These are phyloP conservation scores for Cucurbitaria berberidis DNA, from an alignment of 2,329 filamentous ascomycete species.

Conservation along the genomic window DNA sequence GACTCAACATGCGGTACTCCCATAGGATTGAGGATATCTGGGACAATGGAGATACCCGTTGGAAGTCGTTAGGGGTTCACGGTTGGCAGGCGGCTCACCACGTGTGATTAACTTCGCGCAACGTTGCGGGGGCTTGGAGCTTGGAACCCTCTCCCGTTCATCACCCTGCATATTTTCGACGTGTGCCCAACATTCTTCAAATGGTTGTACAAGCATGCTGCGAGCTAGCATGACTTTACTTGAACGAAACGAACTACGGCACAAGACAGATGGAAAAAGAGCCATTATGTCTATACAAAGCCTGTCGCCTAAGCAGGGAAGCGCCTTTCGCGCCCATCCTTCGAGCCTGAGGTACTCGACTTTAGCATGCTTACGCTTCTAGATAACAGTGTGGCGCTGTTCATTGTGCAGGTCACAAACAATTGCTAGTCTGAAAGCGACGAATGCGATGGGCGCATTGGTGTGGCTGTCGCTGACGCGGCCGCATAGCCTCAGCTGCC, in stretches of 20 bases:
- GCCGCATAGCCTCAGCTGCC: slow-evolving; percentile 17
- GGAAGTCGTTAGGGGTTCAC: neutral
- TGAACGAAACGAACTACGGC: too few relatives aligned
- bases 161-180: neutral
- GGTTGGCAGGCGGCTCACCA: neutral
- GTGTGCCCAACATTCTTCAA: too few relatives aligned
- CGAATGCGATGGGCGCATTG: neutral
- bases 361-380: neutral
- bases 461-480: slow-evolving; percentile 16
- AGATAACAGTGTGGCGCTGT: neutral
- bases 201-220: too few relatives aligned
- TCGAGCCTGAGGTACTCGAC: too few relatives aligned
- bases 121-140: neutral
- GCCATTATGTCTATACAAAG: too few relatives aligned
- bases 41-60: neutral
- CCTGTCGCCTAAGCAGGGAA: too few relatives aligned
- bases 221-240: too few relatives aligned
- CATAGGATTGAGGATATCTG: neutral
- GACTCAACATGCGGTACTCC: neutral
- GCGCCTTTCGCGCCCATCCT: too few relatives aligned
- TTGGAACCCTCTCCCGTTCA: neutral
- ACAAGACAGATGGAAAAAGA: too few relatives aligned
- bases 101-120: neutral
- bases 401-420: neutral
- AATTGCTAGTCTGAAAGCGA: slow-evolving; percentile 1